Conservation (phyloP, 2,329 filamentous ascomycete genomes). For the Fusarium citri region DNA sequence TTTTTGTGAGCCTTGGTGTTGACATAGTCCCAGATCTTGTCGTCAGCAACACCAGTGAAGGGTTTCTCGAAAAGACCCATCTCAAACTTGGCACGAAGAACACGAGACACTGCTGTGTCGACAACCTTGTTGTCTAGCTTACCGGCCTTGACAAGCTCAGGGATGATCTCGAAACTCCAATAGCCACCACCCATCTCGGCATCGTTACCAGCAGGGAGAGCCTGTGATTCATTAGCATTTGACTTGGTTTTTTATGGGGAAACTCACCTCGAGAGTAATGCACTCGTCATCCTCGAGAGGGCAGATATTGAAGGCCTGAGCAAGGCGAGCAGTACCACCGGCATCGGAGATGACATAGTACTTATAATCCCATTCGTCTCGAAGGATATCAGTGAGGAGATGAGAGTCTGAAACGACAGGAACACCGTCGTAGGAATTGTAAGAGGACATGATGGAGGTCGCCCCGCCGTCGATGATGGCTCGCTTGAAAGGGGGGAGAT, state of each 20-base stretch:
- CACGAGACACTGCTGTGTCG: conserved; percentile 73
- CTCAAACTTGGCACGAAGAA: conserved; percentile 75
- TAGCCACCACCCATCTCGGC: conserved; percentile 82
- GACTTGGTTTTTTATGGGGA: fast-evolving
- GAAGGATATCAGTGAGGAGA: conserved; percentile 74
- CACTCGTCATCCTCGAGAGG: conserved; percentile 70
- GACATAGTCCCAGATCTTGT: conserved; percentile 68
- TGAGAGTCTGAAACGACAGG: conserved; percentile 74
- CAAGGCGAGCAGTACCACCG: conserved; percentile 76
- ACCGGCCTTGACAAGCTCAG: conserved; percentile 70
- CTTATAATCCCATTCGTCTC: conserved; percentile 78
- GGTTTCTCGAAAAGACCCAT: conserved; percentile 79
- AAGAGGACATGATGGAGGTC: conserved; percentile 78
- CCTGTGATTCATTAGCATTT: conserved; percentile 47
- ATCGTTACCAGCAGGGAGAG: conserved; percentile 76
- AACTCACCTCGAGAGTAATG: conserved; percentile 66
- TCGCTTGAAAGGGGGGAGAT: conserved; percentile 72
- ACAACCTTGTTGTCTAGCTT: conserved; percentile 69
- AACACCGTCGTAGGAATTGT: conserved; percentile 79
- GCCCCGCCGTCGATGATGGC: conserved; percentile 77
- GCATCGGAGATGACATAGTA: conserved; percentile 74
- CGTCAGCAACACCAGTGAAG: conserved; percentile 67
- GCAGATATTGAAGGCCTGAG: conserved; percentile 73
- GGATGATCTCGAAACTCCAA: conserved; percentile 76
- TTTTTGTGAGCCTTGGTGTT: conserved; percentile 69